These are phyloP conservation scores for Lagerstroemia fauriei DNA, from an alignment of 441 rosid genomes.

Conservation along the genomic window DNA sequence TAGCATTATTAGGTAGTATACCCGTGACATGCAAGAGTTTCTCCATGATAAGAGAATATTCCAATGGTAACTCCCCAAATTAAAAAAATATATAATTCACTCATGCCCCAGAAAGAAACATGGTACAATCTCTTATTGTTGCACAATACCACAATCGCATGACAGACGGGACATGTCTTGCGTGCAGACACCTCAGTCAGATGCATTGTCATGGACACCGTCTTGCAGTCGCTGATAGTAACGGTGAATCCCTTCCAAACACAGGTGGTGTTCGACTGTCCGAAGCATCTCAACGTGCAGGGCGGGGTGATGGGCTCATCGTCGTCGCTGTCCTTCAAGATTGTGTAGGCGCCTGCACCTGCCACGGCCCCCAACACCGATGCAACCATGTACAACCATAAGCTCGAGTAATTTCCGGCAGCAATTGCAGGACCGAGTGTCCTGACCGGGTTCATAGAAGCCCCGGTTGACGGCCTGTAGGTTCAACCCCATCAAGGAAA, in stretches of 20 bases:
- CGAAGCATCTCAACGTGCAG: not conserved
- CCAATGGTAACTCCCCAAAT: too few species aligned
- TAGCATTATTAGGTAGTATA: too few species aligned
- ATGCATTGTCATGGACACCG: not conserved
- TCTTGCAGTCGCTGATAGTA: slow-evolving; percentile 2
- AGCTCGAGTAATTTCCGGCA: slow-evolving; percentile 13
- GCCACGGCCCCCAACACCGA: slow-evolving; percentile 19
- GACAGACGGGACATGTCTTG: too few species aligned
- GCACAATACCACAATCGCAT: too few species aligned
- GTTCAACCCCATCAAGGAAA: not conserved
- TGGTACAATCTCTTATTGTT: too few species aligned
- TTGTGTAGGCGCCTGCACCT: slow-evolving; percentile 11
- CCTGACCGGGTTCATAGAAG: slow-evolving; percentile 23
- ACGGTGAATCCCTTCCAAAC: slow-evolving; percentile 12
- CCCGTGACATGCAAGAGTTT: too few species aligned
- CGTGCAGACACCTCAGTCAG: not conserved
- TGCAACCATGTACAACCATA: slow-evolving; percentile 24
- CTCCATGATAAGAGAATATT: too few species aligned
- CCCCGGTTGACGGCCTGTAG: slow-evolving; percentile 7
- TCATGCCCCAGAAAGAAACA: too few species aligned
- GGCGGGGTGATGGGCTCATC: not conserved
- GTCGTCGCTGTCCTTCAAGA: not conserved
- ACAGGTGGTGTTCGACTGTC: not conserved
- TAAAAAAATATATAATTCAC: too few species aligned
- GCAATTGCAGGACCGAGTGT: slow-evolving; percentile 23